phyloP scores from a whole-genome alignment of 257 asterid species.

The Capsicum rhomboideum region DNA sequence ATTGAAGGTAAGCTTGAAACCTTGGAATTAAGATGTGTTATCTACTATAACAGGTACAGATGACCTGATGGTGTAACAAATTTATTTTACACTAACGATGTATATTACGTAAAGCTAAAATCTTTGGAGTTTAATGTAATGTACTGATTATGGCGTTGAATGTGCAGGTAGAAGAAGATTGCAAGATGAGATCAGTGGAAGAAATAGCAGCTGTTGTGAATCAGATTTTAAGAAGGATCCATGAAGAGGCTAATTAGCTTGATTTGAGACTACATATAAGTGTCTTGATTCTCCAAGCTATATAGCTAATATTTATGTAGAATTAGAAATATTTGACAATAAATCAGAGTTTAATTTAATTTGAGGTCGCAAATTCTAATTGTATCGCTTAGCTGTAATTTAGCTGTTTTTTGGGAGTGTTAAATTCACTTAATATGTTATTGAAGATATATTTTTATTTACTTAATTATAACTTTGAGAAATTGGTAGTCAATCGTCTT shows the following conservation, averaged over 20 bases:
- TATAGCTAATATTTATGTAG: background rate
- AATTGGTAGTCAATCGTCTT: background rate
- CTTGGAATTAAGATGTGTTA: background rate
- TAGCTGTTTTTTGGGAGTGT: background rate
- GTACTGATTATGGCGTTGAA: background rate
- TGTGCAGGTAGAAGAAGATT: constrained; percentile 34
- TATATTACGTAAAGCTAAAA: background rate
- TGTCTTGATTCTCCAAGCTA: background rate
- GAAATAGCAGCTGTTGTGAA: constrained; percentile 36
- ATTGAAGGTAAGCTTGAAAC: too few relatives aligned
- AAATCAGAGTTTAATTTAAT: background rate
- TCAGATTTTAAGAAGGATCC: constrained; percentile 12
- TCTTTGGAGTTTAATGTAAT: background rate
- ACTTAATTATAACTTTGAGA: background rate
- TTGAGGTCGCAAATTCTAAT: background rate
- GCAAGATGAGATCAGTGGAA: constrained; percentile 23
- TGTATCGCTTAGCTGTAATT: background rate
- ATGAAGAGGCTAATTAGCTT: constrained; percentile 8
- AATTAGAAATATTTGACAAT: background rate
- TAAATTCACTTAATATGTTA: background rate
- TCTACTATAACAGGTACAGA: background rate
- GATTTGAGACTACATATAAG: background rate
- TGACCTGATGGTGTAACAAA: background rate
- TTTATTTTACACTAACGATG: background rate
- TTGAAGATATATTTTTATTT: background rate